phyloP scores from a whole-genome alignment of 352 stramenopile genomes.

The Albugo candida region DNA sequence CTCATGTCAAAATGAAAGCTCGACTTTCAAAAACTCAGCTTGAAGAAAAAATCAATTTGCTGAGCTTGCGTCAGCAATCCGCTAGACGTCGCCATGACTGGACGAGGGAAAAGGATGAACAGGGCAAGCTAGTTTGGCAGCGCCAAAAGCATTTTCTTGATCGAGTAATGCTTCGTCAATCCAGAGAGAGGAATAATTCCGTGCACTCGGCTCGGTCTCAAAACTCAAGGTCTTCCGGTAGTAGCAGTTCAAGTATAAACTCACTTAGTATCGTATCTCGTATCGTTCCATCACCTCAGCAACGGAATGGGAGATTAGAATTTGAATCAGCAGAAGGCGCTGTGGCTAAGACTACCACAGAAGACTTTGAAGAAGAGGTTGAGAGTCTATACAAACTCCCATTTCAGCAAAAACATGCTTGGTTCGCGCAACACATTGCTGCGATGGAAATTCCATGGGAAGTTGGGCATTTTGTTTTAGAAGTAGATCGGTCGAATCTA shows the following conservation, averaged over 20 bases:
- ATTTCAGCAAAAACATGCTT: slow-evolving; percentile 78
- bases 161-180: slow-evolving; percentile 38
- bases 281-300: slow-evolving; percentile 53
- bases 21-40: slow-evolving; percentile 31
- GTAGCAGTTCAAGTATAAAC: slow-evolving; percentile 15
- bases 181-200: slow-evolving; percentile 33
- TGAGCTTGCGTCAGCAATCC: slow-evolving; percentile 65
- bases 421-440: slow-evolving; percentile 74
- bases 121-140: slow-evolving; percentile 69
- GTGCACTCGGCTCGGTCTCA: slow-evolving; percentile 16
- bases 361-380: slow-evolving; percentile 39
- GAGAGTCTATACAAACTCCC: slow-evolving; percentile 42
- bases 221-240: slow-evolving; percentile 43
- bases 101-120: slow-evolving; percentile 49
- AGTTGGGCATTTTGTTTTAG: slow-evolving; percentile 64
- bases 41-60: slow-evolving; percentile 33
- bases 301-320: slow-evolving; percentile 49
- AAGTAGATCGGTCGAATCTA: slow-evolving; percentile 76
- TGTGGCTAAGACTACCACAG: slow-evolving; percentile 27
- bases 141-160: slow-evolving; percentile 58
- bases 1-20: slow-evolving; percentile 11
- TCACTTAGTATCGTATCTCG: slow-evolving; percentile 58
- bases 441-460: slow-evolving; percentile 75
- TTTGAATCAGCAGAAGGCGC: slow-evolving; percentile 48
- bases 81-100: slow-evolving; percentile 71